Conservation (phyloP, 2,329 filamentous ascomycete species). For the Colletotrichum spinosum region DNA sequence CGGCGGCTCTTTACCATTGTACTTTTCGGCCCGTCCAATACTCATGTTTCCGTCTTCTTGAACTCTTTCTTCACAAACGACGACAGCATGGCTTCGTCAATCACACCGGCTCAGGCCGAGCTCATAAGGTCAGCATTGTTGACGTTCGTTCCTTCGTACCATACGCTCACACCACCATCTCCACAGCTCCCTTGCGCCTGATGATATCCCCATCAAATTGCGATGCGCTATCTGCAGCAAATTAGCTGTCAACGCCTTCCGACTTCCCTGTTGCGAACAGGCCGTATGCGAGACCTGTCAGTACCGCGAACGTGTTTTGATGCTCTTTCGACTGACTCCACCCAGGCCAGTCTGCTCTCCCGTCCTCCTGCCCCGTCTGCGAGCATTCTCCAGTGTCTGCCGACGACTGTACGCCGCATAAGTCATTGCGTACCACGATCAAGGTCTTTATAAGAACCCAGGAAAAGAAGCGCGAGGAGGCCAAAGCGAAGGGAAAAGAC, state of each 20-base stretch:
- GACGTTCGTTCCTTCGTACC: neutral
- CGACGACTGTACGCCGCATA: constrained; percentile 89
- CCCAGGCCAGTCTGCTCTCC: constrained; percentile 79
- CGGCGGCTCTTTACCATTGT: constrained; percentile 14
- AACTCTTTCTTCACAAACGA: constrained; percentile 28
- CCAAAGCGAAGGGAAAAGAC: constrained; percentile 63
- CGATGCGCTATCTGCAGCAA: constrained; percentile 95
- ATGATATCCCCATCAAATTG: constrained; percentile 95
- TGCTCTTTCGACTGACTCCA: constrained; percentile 34
- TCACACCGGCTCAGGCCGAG: constrained; percentile 66
- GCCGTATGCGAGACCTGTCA: constrained; percentile 91
- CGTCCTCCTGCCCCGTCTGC: constrained; percentile 89
- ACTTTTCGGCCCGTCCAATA: constrained; percentile 30
- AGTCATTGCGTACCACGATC: constrained; percentile 90
- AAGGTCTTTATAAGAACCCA: constrained; percentile 91
- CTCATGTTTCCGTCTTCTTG: constrained; percentile 37
- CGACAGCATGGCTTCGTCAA: constrained; percentile 42
- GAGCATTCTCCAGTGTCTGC: constrained; percentile 89
- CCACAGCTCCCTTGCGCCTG: constrained; percentile 77
- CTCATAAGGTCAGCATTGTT: constrained; percentile 62
- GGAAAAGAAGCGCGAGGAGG: constrained; percentile 86
- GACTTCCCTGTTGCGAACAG: constrained; percentile 94
- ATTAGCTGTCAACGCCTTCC: constrained; percentile 89
- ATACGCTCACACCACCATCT: constrained; percentile 33
- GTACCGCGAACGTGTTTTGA: constrained; percentile 44